Evolutionary conservation across 2,329 filamentous ascomycete species (phyloP).

Genomic region (Neonectria sp.): DNA sequence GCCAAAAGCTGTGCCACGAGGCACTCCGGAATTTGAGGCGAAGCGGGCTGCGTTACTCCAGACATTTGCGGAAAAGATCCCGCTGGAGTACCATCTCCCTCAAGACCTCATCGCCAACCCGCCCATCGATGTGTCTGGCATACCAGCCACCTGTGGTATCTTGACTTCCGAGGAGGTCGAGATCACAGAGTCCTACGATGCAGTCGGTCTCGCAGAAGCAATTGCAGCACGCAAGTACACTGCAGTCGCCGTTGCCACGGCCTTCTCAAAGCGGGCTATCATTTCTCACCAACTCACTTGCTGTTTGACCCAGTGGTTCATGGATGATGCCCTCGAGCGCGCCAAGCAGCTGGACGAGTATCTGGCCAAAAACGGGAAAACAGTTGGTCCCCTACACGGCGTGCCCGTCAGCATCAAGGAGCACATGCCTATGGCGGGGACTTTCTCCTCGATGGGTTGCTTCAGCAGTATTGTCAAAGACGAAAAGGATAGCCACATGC

Average conservation of each 20-base stretch:
- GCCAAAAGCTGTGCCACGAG: slow-evolving; percentile 30
- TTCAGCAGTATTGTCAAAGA: slow-evolving; percentile 65
- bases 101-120: slow-evolving; percentile 34
- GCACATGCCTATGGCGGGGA: slow-evolving; percentile 69
- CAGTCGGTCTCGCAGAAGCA: slow-evolving; percentile 56
- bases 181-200: slow-evolving; percentile 65
- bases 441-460: slow-evolving; percentile 67
- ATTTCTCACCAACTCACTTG: slow-evolving; percentile 70
- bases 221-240: slow-evolving; percentile 55
- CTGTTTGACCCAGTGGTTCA: slow-evolving; percentile 68
- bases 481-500: slow-evolving; percentile 68
- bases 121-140: slow-evolving; percentile 28
- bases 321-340: slow-evolving; percentile 62
- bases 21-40: slow-evolving; percentile 46
- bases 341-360: slow-evolving; percentile 59
- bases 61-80: slow-evolving; percentile 52
- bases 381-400: slow-evolving; percentile 42
- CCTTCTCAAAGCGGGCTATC: slow-evolving; percentile 67
- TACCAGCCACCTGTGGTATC: slow-evolving; percentile 55
- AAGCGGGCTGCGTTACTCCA: slow-evolving; percentile 45
- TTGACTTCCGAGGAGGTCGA: slow-evolving; percentile 60
- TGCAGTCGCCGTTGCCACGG: slow-evolving; percentile 58
- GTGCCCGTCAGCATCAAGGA: slow-evolving; percentile 56
- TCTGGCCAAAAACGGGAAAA: slow-evolving; percentile 52
- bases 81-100: slow-evolving; percentile 49